These are phyloP conservation scores for Candida endomychidarum DNA, from an alignment of 805 yeast genomes.

Conservation along the genomic window DNA sequence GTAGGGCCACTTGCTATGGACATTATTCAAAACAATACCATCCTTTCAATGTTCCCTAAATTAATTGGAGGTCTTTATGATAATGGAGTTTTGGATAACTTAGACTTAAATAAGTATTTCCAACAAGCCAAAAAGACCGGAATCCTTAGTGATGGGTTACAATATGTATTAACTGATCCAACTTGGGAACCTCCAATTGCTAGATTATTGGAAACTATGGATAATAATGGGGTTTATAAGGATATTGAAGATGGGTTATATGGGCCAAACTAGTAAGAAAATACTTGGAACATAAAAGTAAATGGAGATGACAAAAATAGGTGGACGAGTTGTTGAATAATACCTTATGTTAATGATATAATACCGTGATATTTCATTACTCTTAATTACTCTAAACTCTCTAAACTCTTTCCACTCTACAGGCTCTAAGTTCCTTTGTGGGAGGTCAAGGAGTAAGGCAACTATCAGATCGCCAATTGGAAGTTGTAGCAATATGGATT, in stretches of 20 bases:
- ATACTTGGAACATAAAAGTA: background rate
- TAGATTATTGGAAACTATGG: constrained; percentile 28
- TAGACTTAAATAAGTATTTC: constrained; percentile 27
- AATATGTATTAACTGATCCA: constrained; percentile 28
- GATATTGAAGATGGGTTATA: constrained; percentile 30
- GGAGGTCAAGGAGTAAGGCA: too few species aligned
- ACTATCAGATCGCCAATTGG: too few species aligned
- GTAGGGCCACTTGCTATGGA: constrained; percentile 27
- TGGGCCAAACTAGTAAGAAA: constrained; percentile 20
- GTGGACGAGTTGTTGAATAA: background rate
- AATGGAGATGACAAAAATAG: background rate
- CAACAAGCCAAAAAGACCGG: constrained; percentile 23
- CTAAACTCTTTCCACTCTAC: constrained; percentile 1
- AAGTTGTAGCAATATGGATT: too few species aligned
- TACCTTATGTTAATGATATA: constrained; percentile 7
- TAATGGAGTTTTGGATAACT: constrained; percentile 31
- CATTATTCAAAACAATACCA: constrained; percentile 23
- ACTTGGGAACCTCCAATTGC: constrained; percentile 34
- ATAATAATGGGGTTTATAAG: constrained; percentile 29
- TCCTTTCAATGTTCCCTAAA: constrained; percentile 23
- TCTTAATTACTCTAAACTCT: background rate
- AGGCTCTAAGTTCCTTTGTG: too few species aligned
- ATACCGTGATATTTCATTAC: background rate
- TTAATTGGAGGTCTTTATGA: constrained; percentile 25
- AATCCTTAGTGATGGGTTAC: constrained; percentile 22